Evolutionary conservation across 2,329 filamentous ascomycete species (phyloP), one percentile per base, ranked within the genome.

Genomic region (Ascochyta fabae): DNA sequence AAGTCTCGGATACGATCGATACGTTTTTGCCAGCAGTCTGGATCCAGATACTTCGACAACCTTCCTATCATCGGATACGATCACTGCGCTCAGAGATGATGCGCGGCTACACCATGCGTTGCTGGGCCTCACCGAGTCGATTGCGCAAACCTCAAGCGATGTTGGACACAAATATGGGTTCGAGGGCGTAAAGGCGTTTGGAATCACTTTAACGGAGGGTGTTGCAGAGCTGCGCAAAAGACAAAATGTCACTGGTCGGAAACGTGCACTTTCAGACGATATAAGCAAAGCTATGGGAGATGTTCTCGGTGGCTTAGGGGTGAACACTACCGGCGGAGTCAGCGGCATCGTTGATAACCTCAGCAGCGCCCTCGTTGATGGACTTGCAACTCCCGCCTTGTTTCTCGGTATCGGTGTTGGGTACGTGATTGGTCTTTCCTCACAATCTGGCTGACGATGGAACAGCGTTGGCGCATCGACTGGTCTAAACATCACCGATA

Each of bases 331-430:
- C 0, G 61, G 54, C 38, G 58, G 60, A 9, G n/a, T 68, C 4
- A 51, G 54, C 8, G 54, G 44, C 26, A 41, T 66, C 15, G 22
- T 66, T 5, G 50, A 48, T 8, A 51, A 58, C 4, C 44, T 71
- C 5, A 56, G 61, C n/a, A 48, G 42, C 15, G 33, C 53, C 4
- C 15, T 68, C 7, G 40, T 52, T 4, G 59, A 51, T 38, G 60
- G 62, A 10, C 50, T 69, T 12, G 61, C 61, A 13, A 70, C 62
- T 29, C 67, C 68, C 27, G 68, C 69, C 24, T 60, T 69, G 10
- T 72, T 72, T 24, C 54, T 72, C 19, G 69, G 69, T 23, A 67
- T 72, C 15, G 69, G 69, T 29, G 27, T 72, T 50, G 69, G 68
- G 68, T 71, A 60, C 8, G 64, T 50, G 3, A 3, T 13, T 4